Evolutionary conservation across 208 protist species (phyloP).

Genomic region (Leishmania martiniquensis): DNA sequence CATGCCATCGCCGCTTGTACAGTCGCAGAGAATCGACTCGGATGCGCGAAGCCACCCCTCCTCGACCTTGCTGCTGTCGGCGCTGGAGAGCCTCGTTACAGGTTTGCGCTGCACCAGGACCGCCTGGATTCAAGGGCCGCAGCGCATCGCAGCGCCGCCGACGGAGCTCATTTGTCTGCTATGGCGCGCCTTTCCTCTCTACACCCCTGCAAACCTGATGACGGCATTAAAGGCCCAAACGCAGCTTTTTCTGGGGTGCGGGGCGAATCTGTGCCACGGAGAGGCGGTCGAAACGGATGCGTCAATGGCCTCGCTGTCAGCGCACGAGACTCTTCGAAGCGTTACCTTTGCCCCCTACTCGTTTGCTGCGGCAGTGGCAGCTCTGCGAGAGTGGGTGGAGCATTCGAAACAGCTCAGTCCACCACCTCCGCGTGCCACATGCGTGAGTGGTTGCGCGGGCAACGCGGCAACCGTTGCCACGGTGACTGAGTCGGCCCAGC

Average conservation of each 20-base stretch:
- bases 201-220: background rate
- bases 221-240: conserved; percentile 9
- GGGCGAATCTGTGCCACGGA: background rate
- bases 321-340: background rate
- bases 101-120: background rate
- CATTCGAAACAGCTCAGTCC: background rate
- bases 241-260: conserved; percentile 8
- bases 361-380: conserved; percentile 6
- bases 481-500: background rate
- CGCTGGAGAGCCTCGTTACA: background rate
- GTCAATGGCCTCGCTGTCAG: background rate
- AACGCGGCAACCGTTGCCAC: background rate
- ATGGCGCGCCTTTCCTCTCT: conserved; percentile 16
- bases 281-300: background rate
- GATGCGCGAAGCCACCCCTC: background rate
- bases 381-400: conserved; percentile 10
- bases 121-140: background rate
- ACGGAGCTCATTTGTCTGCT: conserved; percentile 12
- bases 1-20: background rate
- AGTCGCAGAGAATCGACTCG: background rate
- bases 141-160: background rate
- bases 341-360: conserved; percentile 17
- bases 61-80: background rate
- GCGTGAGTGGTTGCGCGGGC: background rate
- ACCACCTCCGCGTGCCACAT: background rate